Percentiles rank a stretch among this genome's conserved stretches.
Conservation (phyloP, 208 protist genomes). For the Trypanosoma cruzi region DNA sequence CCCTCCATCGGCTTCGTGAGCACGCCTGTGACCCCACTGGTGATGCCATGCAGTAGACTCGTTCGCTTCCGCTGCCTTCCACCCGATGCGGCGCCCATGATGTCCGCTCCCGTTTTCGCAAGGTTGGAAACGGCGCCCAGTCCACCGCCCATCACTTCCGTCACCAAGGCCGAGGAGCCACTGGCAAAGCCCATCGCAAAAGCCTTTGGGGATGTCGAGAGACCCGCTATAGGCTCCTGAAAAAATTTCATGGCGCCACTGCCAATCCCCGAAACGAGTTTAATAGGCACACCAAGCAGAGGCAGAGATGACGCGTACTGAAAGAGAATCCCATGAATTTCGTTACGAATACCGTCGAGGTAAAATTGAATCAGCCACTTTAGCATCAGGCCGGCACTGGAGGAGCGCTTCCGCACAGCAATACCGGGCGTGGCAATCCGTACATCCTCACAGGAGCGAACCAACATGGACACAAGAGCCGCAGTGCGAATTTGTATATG, state of each 20-base stretch:
- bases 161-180: constrained; percentile 66
- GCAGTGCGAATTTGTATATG: constrained; percentile 62
- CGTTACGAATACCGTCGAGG: constrained; percentile 59
- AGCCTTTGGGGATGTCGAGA: constrained; percentile 71
- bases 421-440: constrained; percentile 70
- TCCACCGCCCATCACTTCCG: constrained; percentile 70
- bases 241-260: constrained; percentile 85
- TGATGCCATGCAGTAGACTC: constrained; percentile 61
- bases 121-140: constrained; percentile 86
- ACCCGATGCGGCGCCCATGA: constrained; percentile 59
- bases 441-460: constrained; percentile 83
- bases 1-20: constrained; percentile 87
- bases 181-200: constrained; percentile 76
- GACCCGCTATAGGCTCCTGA: constrained; percentile 73
- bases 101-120: constrained; percentile 66
- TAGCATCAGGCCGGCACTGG: constrained; percentile 58
- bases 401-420: constrained; percentile 51
- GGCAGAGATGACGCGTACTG: constrained; percentile 91
- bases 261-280: constrained; percentile 77
- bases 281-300: constrained; percentile 80
- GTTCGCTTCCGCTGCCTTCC: constrained; percentile 55
- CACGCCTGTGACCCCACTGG: constrained; percentile 77
- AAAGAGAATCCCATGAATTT: constrained; percentile 71
- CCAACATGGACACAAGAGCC: constrained; percentile 85
- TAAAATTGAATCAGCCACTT: constrained; percentile 81